Evolutionary conservation across 176 grass and related monocot species (phyloP).

Genomic region (Triticum urartu): DNA sequence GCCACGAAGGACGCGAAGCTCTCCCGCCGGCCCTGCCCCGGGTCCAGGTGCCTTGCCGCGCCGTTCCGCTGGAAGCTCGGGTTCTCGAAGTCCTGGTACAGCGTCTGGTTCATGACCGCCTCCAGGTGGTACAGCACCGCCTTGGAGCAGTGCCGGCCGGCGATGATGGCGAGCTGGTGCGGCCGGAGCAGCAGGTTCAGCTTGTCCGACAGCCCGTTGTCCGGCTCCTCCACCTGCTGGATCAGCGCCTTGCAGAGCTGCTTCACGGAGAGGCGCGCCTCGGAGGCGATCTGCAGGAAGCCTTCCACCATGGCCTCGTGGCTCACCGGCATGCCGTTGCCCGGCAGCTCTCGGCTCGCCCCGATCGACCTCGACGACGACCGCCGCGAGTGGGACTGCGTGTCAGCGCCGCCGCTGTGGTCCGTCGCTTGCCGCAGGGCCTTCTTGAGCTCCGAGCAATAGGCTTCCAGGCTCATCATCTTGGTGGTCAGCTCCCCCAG

Average conservation of each 20-base stretch:
- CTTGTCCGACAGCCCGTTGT: slow-evolving; percentile 52
- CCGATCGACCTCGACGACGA: slow-evolving; percentile 47
- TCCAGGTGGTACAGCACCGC: slow-evolving; percentile 66
- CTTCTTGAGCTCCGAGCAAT: slow-evolving; percentile 82
- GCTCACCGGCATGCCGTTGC: slow-evolving; percentile 50
- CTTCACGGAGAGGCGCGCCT: slow-evolving; percentile 71
- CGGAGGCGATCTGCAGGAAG: slow-evolving; percentile 85
- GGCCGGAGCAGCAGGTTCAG: slow-evolving; percentile 61
- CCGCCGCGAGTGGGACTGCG: slow-evolving; percentile 47
- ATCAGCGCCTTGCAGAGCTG: slow-evolving; percentile 77
- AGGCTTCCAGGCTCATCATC: slow-evolving; percentile 59
- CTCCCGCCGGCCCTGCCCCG: slow-evolving; percentile 41
- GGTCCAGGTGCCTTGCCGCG: slow-evolving; percentile 56
- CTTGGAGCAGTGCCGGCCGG: slow-evolving; percentile 50
- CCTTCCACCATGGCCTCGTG: slow-evolving; percentile 88
- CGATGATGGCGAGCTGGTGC: slow-evolving; percentile 35
- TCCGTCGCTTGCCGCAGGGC: slow-evolving; percentile 55
- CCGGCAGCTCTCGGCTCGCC: slow-evolving; percentile 19
- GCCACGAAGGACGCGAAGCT: slow-evolving; percentile 70
- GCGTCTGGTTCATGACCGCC: slow-evolving; percentile 60
- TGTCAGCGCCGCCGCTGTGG: slow-evolving; percentile 8
- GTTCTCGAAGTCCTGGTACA: slow-evolving; percentile 94
- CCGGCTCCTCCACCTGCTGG: slow-evolving; percentile 50
- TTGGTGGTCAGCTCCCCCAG: slow-evolving; percentile 69
- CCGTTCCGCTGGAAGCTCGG: slow-evolving; percentile 60